A percentile compares a stretch with the other conserved stretches of the same genome.
Conservation (phyloP, 2,329 filamentous ascomycete species). For the Calonectria naviculata region DNA sequence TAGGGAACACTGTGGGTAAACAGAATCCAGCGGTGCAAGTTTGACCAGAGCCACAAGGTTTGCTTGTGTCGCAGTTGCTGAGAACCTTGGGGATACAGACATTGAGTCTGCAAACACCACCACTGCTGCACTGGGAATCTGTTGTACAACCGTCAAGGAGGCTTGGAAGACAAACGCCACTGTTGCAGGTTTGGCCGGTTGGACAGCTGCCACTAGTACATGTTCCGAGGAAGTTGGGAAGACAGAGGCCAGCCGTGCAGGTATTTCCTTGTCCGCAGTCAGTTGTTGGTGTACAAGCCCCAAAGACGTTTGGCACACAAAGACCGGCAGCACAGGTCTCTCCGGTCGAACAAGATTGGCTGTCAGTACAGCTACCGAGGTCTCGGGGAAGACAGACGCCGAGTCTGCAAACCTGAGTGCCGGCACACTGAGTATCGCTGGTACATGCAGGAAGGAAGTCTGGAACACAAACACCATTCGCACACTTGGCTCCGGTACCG, state of each 20-base stretch:
- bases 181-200: neutral
- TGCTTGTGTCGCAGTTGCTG: neutral
- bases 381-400: slow-evolving; percentile 16
- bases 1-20: neutral
- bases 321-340: slow-evolving; percentile 13
- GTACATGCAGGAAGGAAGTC: slow-evolving; percentile 6
- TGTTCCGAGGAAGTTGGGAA: neutral
- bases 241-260: slow-evolving; percentile 13
- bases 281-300: neutral
- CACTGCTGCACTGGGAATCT: neutral
- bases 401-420: slow-evolving; percentile 8
- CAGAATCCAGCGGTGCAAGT: neutral
- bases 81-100: slow-evolving; percentile 4
- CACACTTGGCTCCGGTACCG: neutral
- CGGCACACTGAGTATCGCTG: neutral
- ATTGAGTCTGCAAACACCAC: slow-evolving; percentile 9
- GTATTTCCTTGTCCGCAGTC: slow-evolving; percentile 6
- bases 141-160: neutral
- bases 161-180: neutral
- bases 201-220: neutral
- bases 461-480: neutral
- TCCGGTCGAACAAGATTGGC: neutral
- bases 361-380: neutral
- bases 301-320: slow-evolving; percentile 8
- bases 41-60: neutral